Evolutionary conservation across 192 early-diverging fungal species (phyloP), one percentile per base, ranked within the genome.

Genomic region (Fimicolochytrium jonesii): DNA sequence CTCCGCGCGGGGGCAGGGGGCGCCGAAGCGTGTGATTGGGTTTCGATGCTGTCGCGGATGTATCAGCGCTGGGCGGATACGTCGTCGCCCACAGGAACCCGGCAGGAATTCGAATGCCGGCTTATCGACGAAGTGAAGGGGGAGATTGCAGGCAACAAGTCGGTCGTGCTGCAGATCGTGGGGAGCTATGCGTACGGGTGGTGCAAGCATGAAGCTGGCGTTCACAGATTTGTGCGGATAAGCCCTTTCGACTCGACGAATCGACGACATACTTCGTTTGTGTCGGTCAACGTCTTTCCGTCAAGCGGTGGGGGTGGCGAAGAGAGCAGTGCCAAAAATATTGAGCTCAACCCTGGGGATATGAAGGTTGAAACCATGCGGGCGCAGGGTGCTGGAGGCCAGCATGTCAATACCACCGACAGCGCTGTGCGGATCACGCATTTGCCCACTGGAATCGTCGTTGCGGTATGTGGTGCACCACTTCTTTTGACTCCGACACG

Each of bases 371-470:
- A 83, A 36, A 67, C 70, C 4, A 83, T 86, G 77, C 33, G 74
- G 15, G 48, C 76, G 44, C 75, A 79, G 41, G 81, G 81, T 15
- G 78, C 78, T 45, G 81, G 81, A 10, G 81, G 81, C 11, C 81
- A 83, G 80, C 93, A 95, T 66, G 94, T 97, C 6, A 98, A 96
- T 52, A 97, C 88, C 2, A 96, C 95, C 0, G 93, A 97, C 52
- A 89, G 87, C 63, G 94, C 95, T 6, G 92, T 97, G 55, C 82
- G 94, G 4, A 81, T 98, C 28, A 94, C 90, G 6, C 96, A 98
- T 76, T 61, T 95, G 22, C 91, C 96, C 6, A 92, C 92, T 2
- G 94, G 94, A 0, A 86, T 94, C 34, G 79, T 83, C 6, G 89
- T 94, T 4, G 76, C 86, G 30, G 91, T 90, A 43, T n/a, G n/a